Base-by-base conservation (phyloP, 176 grass and related monocot species). In the Bothriochloa decipiens region DNA sequence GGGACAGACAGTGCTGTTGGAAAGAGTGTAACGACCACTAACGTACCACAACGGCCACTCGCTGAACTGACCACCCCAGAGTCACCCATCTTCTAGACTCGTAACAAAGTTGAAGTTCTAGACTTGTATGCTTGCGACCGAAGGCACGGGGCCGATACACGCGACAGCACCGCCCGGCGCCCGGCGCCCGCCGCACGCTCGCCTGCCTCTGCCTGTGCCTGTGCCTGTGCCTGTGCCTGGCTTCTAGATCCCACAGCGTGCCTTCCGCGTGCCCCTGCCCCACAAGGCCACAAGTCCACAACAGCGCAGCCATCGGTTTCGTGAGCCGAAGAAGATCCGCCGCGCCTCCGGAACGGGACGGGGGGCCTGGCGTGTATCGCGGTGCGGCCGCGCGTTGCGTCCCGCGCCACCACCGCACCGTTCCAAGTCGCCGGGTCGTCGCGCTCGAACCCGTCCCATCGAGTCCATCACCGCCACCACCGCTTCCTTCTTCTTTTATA, bases 391-490 rank as follows among this genome's bases (percentile, higher is more conserved):
- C 47, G 52, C 52, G 52, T 72, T 15, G 75, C 71, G 76, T 49
- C 40, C 55, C 2, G 57, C 74, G 16, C n/a, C 80, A 13, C 32
- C 65, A 17, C 72, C 72, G 36, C 50, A 25, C 43, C 58, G 64
- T 81, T 81, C 79, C 46, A 68, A 68, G 58, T 84, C 82, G 41
- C 18, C 52, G 46, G 15, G 73, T 64, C 79, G 72, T 64, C 80
- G 80, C 74, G 1, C 60, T 67, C 81, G 61, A 11, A 28, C 4
- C 12, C 61, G 2, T 6, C 11, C 20, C 9, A 60, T 60, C 57
- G 16, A 50, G 32, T 28, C 23, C 0, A 73, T 65, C 49, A 28
- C 61, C 22, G 22, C 72, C 79, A 28, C 41, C 57, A 14, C 55
- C 35, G 41, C 46, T 16, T 9, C 42, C 11, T 45, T 9, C 25